These are phyloP conservation scores for Pythium chondricola DNA, from an alignment of 352 stramenopile species.

Conservation along the genomic window DNA sequence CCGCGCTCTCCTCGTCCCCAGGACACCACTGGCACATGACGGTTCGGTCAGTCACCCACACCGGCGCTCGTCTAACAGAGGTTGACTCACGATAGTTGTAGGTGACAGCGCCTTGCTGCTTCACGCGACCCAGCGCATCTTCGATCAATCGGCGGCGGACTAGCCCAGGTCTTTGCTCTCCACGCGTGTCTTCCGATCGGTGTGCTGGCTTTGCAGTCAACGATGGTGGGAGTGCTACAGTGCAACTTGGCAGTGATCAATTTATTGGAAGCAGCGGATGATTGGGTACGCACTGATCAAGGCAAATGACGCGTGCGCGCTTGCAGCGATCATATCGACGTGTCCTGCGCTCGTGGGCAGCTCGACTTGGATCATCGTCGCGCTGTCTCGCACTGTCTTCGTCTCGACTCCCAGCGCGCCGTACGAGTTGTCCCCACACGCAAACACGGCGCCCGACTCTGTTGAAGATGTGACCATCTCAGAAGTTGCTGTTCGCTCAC, in stretches of 20 bases:
- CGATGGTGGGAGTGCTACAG: slow-evolving; percentile 18
- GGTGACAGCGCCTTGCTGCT: slow-evolving; percentile 10
- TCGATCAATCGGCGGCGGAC: slow-evolving; percentile 18
- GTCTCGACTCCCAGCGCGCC: slow-evolving; percentile 30
- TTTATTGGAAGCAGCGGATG: background rate
- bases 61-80: background rate
- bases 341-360: slow-evolving; percentile 16
- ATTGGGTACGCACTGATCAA: slow-evolving; percentile 59
- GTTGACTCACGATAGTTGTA: slow-evolving; percentile 16
- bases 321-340: slow-evolving; percentile 51
- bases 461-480: background rate
- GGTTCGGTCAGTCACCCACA: too few relatives aligned
- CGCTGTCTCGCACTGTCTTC: background rate
- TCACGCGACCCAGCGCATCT: slow-evolving; percentile 11
- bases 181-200: slow-evolving; percentile 7
- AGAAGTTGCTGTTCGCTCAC: background rate
- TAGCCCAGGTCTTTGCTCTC: slow-evolving; percentile 6
- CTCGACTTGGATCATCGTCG: slow-evolving; percentile 30
- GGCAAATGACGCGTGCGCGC: slow-evolving; percentile 58
- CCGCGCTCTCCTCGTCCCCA: slow-evolving; percentile 63
- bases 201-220: slow-evolving; percentile 9
- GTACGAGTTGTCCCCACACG: slow-evolving; percentile 63
- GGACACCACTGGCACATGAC: slow-evolving; percentile 39
- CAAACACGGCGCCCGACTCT: slow-evolving; percentile 69
- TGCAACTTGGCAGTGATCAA: too few relatives aligned